A percentile compares a stretch with the other conserved stretches of the same genome.
These are phyloP conservation scores for Meripilus lineatus DNA, from an alignment of 1,284 basidiomycete genomes.

Conservation along the genomic window DNA sequence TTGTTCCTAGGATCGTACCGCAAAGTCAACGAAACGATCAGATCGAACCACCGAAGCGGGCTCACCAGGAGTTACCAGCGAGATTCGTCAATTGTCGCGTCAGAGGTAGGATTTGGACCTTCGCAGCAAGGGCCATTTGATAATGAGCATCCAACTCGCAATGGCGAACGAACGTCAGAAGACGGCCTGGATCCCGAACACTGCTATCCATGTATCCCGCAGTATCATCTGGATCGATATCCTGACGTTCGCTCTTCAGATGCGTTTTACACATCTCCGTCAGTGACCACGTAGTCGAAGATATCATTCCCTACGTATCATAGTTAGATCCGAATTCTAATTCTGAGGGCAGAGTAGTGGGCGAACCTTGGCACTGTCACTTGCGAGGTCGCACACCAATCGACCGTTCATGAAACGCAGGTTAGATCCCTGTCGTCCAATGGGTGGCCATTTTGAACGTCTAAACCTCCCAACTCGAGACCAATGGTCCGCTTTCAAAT, in stretches of 20 bases:
- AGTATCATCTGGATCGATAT: constrained; percentile 96
- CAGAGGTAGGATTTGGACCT: constrained; percentile 86
- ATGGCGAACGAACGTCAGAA: constrained; percentile 87
- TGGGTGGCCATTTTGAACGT: constrained; percentile 76
- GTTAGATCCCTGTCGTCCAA: constrained; percentile 84
- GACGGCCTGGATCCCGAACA: constrained; percentile 70
- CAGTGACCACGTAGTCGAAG: constrained; percentile 95
- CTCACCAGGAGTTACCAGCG: constrained; percentile 96
- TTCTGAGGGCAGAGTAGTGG: background rate
- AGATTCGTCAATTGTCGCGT: constrained; percentile 95
- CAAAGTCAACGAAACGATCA: too few relatives aligned
- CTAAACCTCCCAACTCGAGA: constrained; percentile 92
- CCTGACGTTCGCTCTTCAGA: constrained; percentile 80
- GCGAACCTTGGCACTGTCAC: constrained; percentile 86
- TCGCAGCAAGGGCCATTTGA: constrained; percentile 91
- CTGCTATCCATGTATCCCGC: constrained; percentile 87
- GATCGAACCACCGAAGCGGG: too few relatives aligned
- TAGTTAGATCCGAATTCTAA: constrained; percentile 1
- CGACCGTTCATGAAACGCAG: constrained; percentile 83
- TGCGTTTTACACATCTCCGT: constrained; percentile 96
- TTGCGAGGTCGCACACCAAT: constrained; percentile 88
- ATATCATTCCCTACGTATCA: constrained; percentile 79
- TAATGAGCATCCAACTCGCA: constrained; percentile 94
- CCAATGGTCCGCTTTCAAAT: constrained; percentile 90
- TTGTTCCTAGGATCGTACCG: constrained; percentile 78